Evolutionary conservation across 495 filamentous ascomycete species (phyloP), one percentile per base, ranked within the genome.

Genomic region (Tuber calosporum): DNA sequence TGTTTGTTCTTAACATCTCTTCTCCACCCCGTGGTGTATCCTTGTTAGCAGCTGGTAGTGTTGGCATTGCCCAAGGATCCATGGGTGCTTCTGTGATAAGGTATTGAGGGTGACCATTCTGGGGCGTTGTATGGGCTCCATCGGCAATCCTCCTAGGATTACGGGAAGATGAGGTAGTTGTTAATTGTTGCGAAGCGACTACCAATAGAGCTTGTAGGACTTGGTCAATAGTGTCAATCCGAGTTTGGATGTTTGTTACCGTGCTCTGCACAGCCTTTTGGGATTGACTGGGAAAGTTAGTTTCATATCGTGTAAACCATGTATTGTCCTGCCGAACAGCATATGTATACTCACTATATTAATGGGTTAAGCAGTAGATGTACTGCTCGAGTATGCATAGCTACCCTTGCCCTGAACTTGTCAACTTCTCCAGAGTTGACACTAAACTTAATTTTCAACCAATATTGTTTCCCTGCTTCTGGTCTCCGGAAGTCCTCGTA

Each of bases 211-310:
- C 74, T 34, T 75, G 74, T 45, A 75, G 20, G 13, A 75, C 74
- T 69, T 75, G 74, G 26, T 75, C 74, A 19, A 75, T 73, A 22
- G 74, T 75, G 70, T 75, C 70, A 15, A 75, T 75, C 34, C 74
- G 74, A 8, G 74, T 73, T 69, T 75, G 67, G 34, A 75, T 75
- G 40, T 73, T 66, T 15, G 70, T 45, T 34, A 75, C 74, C 6
- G 74, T 72, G n/a, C 38, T 73, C 38, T 74, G 40, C 7, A 74
- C 70, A 4, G 38, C 36, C 15, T 71, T 30, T 30, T 53, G 40
- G 22, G 73, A 74, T 38, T 73, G 36, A 30, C 74, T 75, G 26
- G 48, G 58, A 43, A 42, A 37, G 45, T 73, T 40, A 75, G 74
- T 26, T 26, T 39, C 34, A 34, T 22, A 20, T 39, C 34, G 30